Evolutionary conservation across 306 rosid species (phyloP).

Genomic region (Cucurbita argyrosperma): DNA sequence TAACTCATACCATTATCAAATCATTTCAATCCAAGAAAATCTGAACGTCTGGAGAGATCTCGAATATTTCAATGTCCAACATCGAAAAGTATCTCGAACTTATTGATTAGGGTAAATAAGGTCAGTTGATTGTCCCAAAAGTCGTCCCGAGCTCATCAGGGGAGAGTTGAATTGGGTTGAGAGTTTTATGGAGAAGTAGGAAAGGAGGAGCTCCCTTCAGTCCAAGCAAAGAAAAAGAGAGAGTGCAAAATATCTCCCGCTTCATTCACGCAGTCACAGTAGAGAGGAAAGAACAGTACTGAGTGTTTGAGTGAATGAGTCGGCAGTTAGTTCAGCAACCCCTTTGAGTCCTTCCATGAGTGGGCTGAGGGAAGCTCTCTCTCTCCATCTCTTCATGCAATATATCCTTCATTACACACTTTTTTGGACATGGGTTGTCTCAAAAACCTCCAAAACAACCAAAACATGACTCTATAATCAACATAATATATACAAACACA

Average conservation of each 20-base stretch:
- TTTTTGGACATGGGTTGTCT: background rate
- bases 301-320: constrained; percentile 37
- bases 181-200: constrained; percentile 6
- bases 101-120: background rate
- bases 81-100: no score
- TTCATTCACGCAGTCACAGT: constrained; percentile 47
- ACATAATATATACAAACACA: background rate
- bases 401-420: background rate
- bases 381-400: constrained; percentile 5
- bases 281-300: constrained; percentile 11
- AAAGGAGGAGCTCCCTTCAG: constrained; percentile 57
- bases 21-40: background rate
- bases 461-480: background rate
- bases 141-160: no score
- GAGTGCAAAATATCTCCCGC: constrained; percentile 42
- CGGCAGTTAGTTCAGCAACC: constrained; percentile 41
- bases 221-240: constrained; percentile 48
- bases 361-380: constrained; percentile 46
- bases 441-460: background rate
- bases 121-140: no score
- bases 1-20: background rate
- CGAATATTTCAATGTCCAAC: no score
- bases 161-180: background rate
- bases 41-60: background rate
- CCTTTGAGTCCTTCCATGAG: constrained; percentile 29